These are phyloP conservation scores for Zygosaccharomyces sapae DNA, from an alignment of 1,139 yeast genomes.

Conservation along the genomic window DNA sequence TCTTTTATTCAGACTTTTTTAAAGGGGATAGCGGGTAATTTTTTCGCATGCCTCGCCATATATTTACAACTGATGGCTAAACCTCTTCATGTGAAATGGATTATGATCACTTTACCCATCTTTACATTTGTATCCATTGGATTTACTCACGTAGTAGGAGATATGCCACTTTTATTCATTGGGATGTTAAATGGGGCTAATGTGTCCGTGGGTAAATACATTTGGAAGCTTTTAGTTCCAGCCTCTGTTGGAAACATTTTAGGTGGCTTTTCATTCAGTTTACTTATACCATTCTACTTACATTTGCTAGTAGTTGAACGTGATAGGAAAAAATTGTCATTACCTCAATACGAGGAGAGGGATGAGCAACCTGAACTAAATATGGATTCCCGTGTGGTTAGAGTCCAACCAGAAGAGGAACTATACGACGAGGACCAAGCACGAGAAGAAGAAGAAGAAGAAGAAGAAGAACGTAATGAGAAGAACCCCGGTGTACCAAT, in stretches of 20 bases:
- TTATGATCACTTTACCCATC: constrained; percentile 62
- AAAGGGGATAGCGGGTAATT: constrained; percentile 70
- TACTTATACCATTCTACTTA: constrained; percentile 61
- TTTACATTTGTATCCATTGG: constrained; percentile 73
- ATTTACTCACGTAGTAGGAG: constrained; percentile 76
- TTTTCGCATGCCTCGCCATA: constrained; percentile 68
- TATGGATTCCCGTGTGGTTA: constrained; percentile 71
- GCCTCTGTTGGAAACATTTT: constrained; percentile 66
- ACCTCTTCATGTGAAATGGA: constrained; percentile 71
- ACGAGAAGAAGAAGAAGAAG: constrained; percentile 8
- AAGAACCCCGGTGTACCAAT: neutral
- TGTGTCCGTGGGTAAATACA: constrained; percentile 55
- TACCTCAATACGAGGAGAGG: constrained; percentile 63
- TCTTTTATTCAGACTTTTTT: constrained; percentile 57
- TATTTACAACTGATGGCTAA: constrained; percentile 73
- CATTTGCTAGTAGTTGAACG: constrained; percentile 67
- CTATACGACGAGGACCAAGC: constrained; percentile 18
- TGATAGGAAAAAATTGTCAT: constrained; percentile 54
- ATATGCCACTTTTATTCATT: constrained; percentile 62
- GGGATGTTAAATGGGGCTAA: constrained; percentile 66
- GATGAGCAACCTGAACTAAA: constrained; percentile 78
- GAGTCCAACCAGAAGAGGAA: constrained; percentile 35
- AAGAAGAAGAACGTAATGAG: too few species aligned
- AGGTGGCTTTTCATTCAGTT: constrained; percentile 64
- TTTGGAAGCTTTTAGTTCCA: constrained; percentile 69